Evolutionary conservation across 495 filamentous ascomycete species (phyloP), one percentile per base, ranked within the genome.

Genomic region (Xylaria venustula): DNA sequence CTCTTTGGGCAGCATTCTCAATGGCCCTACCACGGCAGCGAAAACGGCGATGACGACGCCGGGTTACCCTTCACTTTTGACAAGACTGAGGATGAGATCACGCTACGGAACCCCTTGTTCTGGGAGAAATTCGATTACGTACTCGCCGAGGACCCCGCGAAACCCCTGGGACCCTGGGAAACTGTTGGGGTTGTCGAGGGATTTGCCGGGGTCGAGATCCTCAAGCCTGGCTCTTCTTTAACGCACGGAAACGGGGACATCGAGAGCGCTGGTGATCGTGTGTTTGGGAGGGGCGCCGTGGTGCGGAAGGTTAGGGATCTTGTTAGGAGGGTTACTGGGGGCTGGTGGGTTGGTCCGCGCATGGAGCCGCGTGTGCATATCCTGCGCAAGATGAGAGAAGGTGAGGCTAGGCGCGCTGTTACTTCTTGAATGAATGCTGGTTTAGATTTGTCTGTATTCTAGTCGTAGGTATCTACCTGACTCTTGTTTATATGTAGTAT

Each of bases 81-180:
- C 67, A 90, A 90, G 68, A 89, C 87, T 0, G 87, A 89, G 60
- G 75, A 87, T 52, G 76, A 81, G 22, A 56, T 64, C 0, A 63
- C 69, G 1, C 79, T 96, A 41, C 74, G 83, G 7, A 75, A 79
- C 25, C 82, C 86, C 2, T 62, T 72, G 2, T 98, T 97, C 73
- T 98, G 93, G 94, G 73, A 80, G 3, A 74, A 78, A 25, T 92
- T 97, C 60, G 89, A 96, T 66, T 99, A 91, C 66, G 85, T 85
- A 7, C 79, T 98, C 6, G 81, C 88, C 9, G 90, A 94, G 75
- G 75, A 85, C 20, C 87, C 87, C 14, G 78, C 74, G 41, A 70
- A 69, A 44, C 65, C 71, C 12, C 61, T 68, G 26, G 88, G 86
- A 0, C 75, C 76, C 2, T 99, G 93, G 92, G 82, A 90, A 61